phyloP scores from a whole-genome alignment of 345 rosid species.

The Microthlaspi erraticum region DNA sequence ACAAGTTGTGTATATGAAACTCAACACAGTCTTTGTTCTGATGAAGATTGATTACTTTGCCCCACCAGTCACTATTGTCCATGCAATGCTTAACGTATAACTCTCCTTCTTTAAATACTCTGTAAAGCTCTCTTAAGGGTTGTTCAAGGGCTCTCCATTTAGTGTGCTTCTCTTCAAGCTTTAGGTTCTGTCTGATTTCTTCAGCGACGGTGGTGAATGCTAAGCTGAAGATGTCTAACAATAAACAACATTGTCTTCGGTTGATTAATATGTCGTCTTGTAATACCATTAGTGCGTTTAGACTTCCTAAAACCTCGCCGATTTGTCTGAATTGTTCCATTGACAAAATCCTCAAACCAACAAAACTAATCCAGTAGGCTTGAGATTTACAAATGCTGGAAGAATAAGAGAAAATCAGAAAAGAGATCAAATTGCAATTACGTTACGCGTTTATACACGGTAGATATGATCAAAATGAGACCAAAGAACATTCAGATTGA shows the following conservation, averaged over 20 bases:
- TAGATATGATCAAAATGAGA: slow-evolving; percentile 14
- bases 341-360: slow-evolving; percentile 9
- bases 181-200: slow-evolving; percentile 72
- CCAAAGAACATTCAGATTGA: background rate
- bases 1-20: slow-evolving; percentile 80
- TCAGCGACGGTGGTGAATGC: slow-evolving; percentile 73
- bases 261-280: slow-evolving; percentile 81
- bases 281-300: slow-evolving; percentile 81
- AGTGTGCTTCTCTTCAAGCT: slow-evolving; percentile 72
- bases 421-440: background rate
- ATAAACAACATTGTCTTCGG: slow-evolving; percentile 65
- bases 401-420: background rate
- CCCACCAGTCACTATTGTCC: slow-evolving; percentile 83
- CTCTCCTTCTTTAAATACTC: slow-evolving; percentile 89
- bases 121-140: slow-evolving; percentile 71
- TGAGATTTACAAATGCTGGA: slow-evolving; percentile 2
- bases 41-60: slow-evolving; percentile 65
- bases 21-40: slow-evolving; percentile 84
- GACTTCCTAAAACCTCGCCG: slow-evolving; percentile 89
- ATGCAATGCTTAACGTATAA: slow-evolving; percentile 67
- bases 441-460: background rate
- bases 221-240: slow-evolving; percentile 61
- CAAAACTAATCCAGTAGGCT: background rate
- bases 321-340: slow-evolving; percentile 92
- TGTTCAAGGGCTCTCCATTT: slow-evolving; percentile 89